Evolutionary conservation across 441 rosid genomes (phyloP).

Genomic region (Corymbia citriodora): DNA sequence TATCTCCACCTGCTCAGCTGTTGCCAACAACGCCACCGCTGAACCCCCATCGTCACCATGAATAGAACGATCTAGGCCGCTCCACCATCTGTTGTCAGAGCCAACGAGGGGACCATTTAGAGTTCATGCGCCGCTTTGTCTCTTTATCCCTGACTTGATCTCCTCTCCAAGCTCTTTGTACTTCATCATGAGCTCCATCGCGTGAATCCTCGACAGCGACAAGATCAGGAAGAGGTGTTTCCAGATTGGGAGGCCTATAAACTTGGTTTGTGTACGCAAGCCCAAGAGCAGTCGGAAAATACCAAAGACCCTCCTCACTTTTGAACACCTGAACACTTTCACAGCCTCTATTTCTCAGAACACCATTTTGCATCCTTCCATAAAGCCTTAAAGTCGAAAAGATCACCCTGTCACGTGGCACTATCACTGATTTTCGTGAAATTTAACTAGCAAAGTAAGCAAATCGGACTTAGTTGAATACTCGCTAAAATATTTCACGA

Average conservation of each 20-base stretch:
- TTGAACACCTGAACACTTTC: neutral
- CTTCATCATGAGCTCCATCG: neutral
- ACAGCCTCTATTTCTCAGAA: neutral
- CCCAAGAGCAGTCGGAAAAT: neutral
- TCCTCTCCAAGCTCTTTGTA: neutral
- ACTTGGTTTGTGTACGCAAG: neutral
- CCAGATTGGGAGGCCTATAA: neutral
- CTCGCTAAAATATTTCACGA: neutral
- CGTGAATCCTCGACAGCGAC: neutral
- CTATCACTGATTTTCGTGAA: neutral
- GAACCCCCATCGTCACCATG: neutral
- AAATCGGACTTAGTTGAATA: neutral
- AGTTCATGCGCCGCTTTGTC: neutral
- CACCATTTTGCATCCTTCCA: neutral
- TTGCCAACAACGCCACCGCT: too few relatives aligned
- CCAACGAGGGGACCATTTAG: neutral
- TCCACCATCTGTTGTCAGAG: neutral
- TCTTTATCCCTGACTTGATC: neutral
- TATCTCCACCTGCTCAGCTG: too few relatives aligned
- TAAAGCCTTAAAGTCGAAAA: neutral
- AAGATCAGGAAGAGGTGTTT: neutral
- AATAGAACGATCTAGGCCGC: neutral
- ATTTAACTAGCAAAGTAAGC: neutral
- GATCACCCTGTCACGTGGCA: neutral
- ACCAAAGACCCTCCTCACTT: neutral